Conservation (phyloP, 305 asterid species). For the Fraxinus angustifolia region DNA sequence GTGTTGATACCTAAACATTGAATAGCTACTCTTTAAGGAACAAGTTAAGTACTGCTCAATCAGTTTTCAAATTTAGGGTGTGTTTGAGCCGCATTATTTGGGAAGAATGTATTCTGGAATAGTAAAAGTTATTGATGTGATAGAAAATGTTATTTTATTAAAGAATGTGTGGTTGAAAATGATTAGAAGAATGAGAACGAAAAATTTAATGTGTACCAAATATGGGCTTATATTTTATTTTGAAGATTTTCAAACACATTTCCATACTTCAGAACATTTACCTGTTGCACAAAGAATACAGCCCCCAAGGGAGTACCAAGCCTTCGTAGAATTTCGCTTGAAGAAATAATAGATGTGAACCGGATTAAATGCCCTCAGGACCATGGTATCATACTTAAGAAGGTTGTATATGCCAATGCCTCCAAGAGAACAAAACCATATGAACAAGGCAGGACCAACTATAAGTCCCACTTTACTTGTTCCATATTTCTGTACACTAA, state of each 20-base stretch:
- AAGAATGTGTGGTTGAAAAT: too few species aligned
- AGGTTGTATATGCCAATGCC: conserved; percentile 95
- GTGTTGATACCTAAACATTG: conserved; percentile 14
- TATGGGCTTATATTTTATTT: neutral
- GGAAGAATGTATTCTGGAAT: too few species aligned
- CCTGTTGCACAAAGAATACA: conserved; percentile 98
- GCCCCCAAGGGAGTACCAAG: conserved; percentile 97
- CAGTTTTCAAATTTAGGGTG: neutral
- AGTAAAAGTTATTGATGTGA: too few species aligned
- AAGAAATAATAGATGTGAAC: conserved; percentile 84
- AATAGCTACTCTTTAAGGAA: conserved; percentile 8
- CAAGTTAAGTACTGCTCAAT: neutral
- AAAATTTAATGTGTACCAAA: too few species aligned
- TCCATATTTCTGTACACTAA: conserved; percentile 96
- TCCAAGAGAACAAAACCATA: conserved; percentile 98
- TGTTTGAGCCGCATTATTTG: too few species aligned
- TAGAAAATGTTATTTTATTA: too few species aligned
- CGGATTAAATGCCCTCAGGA: conserved; percentile 85
- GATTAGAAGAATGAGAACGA: too few species aligned
- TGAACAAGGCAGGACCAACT: conserved; percentile 95
- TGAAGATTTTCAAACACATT: conserved; percentile 8
- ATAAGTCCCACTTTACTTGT: conserved; percentile 96
- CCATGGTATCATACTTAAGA: conserved; percentile 69
- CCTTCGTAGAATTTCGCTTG: conserved; percentile 80
- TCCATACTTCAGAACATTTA: conserved; percentile 31